phyloP scores from a whole-genome alignment of 805 yeast genomes.

The Sungouiella thailandica region DNA sequence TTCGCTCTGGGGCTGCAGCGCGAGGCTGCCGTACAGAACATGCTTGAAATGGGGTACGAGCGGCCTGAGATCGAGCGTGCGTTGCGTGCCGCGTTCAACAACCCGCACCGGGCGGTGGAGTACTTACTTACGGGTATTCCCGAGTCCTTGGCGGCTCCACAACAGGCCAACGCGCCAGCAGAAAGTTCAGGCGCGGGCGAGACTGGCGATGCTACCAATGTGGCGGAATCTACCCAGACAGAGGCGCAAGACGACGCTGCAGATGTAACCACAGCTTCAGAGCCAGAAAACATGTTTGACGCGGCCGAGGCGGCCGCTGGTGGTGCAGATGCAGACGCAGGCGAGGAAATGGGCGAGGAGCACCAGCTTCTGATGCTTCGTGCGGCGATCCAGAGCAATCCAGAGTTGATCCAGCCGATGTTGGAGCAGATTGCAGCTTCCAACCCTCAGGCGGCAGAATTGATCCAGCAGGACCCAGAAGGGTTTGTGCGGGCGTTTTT shows the following conservation, averaged over 20 bases:
- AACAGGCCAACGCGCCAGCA: conserved; percentile 15
- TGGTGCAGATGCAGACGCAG: conserved; percentile 23
- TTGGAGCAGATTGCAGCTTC: conserved; percentile 75
- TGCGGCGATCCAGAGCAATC: conserved; percentile 75
- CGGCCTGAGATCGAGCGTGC: conserved; percentile 86
- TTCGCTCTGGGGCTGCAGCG: conserved; percentile 77
- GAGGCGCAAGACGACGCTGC: conserved; percentile 11
- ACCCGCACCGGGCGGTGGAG: conserved; percentile 98
- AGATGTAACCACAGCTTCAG: background rate
- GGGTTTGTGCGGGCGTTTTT: conserved; percentile 72
- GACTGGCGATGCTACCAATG: conserved; percentile 10
- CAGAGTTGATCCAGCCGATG: conserved; percentile 80
- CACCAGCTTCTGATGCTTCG: conserved; percentile 56
- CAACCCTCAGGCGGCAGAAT: conserved; percentile 79
- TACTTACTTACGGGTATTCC: conserved; percentile 89
- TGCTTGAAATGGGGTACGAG: conserved; percentile 95
- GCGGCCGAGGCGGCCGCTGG: conserved; percentile 38
- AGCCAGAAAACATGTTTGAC: conserved; percentile 46
- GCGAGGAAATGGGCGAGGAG: conserved; percentile 38
- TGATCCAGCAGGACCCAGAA: conserved; percentile 85
- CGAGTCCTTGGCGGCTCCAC: conserved; percentile 45
- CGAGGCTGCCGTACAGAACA: conserved; percentile 71
- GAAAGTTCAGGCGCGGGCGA: conserved; percentile 14
- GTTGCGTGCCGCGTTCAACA: conserved; percentile 89
- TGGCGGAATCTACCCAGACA: conserved; percentile 1